Base-by-base conservation (phyloP, 1,284 basidiomycete genomes). In the Albatrellus sp. region DNA sequence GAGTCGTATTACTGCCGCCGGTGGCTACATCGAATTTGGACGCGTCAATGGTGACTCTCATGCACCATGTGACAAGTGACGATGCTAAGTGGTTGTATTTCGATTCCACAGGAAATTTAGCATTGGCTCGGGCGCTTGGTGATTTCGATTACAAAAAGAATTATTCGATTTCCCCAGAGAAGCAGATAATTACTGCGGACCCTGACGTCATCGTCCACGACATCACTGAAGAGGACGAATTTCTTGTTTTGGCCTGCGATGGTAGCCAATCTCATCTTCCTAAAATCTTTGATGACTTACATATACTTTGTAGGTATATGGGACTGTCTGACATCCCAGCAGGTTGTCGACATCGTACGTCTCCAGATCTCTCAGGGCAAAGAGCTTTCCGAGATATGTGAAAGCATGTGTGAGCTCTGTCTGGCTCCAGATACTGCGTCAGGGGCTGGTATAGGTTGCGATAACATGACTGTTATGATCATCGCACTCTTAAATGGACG, bases 91-190 rank as follows among this genome's bases (percentile, higher is more conserved):
- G 16, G 47, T 14, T 28, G 37, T 28, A 7, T 30, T 31, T 39
- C 20, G 8, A n/a, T 9, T 9, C 37, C 38, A 13, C 57, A 94
- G 91, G 96, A 50, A 98, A 98, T 60, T 78, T 99, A 46, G 94
- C 96, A 0, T 68, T 98, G 36, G 96, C 93, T 16, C 75, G 96
- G 55, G 96, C 96, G 1, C 72, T 99, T 24, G 96, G 96, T 46
- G 96, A 99, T 62, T 98, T 98, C 59, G 92, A 97, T 57, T 99
- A 97, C 73, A 99, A 99, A 74, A 92, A 94, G 65, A 94, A 93
- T 60, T 74, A 76, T 43, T 66, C 75, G 9, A 65, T 98, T 13
- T 65, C 75, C 24, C 80, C 93, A 13, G 93, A 98, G 64, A 75
- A 80, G 46, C 96, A 99, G 64, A 86, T 96, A 46, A 97, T 99